Conservation (phyloP, 768 basidiomycete genomes). For the Nidula microcarpa region DNA sequence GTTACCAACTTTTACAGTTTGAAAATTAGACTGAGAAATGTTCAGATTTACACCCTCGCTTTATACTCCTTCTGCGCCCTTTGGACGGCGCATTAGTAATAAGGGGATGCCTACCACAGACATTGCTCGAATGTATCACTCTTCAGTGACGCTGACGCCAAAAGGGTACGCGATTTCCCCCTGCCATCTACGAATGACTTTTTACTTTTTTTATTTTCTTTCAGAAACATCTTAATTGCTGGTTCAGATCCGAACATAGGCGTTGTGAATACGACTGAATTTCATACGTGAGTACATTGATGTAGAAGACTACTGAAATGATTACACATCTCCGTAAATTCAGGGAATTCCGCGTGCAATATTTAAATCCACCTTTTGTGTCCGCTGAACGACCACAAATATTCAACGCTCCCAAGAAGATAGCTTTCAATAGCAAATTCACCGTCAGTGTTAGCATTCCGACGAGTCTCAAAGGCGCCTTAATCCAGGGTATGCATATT, state of each 20-base stretch:
- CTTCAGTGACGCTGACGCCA: constrained; percentile 51
- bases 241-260: constrained; percentile 44
- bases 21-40: background rate
- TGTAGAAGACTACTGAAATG: background rate
- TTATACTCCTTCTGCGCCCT: constrained; percentile 40
- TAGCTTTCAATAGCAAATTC: constrained; percentile 32
- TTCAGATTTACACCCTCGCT: constrained; percentile 36
- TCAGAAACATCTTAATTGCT: constrained; percentile 26
- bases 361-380: constrained; percentile 40
- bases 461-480: constrained; percentile 14
- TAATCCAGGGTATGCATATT: constrained; percentile 23
- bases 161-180: constrained; percentile 34
- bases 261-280: constrained; percentile 21
- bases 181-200: background rate
- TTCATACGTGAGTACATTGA: constrained; percentile 14
- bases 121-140: constrained; percentile 62
- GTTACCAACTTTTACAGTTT: background rate
- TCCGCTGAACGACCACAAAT: constrained; percentile 26
- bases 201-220: background rate
- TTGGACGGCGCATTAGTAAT: constrained; percentile 45
- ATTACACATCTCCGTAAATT: constrained; percentile 4
- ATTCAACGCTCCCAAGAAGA: constrained; percentile 28
- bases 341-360: constrained; percentile 40
- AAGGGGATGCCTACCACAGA: constrained; percentile 34
- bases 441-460: constrained; percentile 28